Evolutionary conservation across 495 filamentous ascomycete species (phyloP).

Genomic region (Penicillium arizonense): DNA sequence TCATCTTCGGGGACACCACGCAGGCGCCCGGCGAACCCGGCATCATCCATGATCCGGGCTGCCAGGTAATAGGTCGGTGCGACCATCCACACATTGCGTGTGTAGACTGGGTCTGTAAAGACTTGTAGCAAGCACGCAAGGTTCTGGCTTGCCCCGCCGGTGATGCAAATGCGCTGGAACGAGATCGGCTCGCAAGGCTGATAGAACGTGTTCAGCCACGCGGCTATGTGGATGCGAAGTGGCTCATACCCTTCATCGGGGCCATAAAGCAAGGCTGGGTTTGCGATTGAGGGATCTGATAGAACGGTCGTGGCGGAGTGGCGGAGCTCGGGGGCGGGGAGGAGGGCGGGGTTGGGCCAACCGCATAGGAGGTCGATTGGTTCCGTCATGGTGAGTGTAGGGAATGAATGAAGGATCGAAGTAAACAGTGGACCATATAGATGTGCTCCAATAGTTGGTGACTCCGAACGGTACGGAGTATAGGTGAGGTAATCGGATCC

Average conservation of each 20-base stretch:
- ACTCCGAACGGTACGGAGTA: too few relatives aligned
- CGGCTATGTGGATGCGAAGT: conserved; percentile 59
- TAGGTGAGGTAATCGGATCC: too few relatives aligned
- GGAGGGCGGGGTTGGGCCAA: conserved; percentile 67
- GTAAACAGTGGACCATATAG: background rate
- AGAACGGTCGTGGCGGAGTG: conserved; percentile 56
- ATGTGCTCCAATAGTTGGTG: too few relatives aligned
- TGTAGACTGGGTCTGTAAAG: conserved; percentile 76
- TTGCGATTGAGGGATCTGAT: conserved; percentile 52
- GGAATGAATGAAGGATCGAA: background rate
- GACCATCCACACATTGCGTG: conserved; percentile 73
- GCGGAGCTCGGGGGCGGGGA: conserved; percentile 61
- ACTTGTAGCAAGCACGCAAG: conserved; percentile 68
- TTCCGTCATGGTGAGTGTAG: background rate
- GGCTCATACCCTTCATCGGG: conserved; percentile 73
- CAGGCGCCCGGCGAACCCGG: conserved; percentile 61
- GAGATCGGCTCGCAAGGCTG: conserved; percentile 37
- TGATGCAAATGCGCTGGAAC: conserved; percentile 69
- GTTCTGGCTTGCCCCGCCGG: conserved; percentile 76
- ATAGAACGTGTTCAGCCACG: conserved; percentile 70
- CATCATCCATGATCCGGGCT: conserved; percentile 75
- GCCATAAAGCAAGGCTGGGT: conserved; percentile 68
- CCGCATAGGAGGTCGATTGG: conserved; percentile 67
- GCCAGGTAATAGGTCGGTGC: conserved; percentile 80
- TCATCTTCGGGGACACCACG: conserved; percentile 70